Percentiles rank a stretch among this genome's conserved stretches.
Evolutionary conservation across 2,329 filamentous ascomycete genomes (phyloP).

Genomic region (Venturia aucupariae): DNA sequence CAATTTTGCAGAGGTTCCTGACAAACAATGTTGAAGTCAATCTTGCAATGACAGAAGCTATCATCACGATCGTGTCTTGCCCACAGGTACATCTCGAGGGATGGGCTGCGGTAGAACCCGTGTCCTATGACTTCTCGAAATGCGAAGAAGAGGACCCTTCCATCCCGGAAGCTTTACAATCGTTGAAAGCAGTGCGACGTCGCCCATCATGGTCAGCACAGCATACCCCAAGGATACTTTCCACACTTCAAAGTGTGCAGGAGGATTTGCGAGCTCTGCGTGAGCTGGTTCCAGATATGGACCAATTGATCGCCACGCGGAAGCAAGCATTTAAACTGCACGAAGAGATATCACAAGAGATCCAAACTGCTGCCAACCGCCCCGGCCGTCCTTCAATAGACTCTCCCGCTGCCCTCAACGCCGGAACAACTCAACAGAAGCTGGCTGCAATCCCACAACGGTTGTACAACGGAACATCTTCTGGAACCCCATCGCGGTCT

Average conservation of each 20-base stretch:
- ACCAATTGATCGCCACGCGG: conserved; percentile 38
- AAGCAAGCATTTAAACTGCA: conserved; percentile 41
- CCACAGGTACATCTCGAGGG: conserved; percentile 77
- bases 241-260: conserved; percentile 33
- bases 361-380: conserved; percentile 21
- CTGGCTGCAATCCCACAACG: conserved; percentile 6
- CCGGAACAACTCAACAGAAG: background rate
- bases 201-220: conserved; percentile 29
- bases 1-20: conserved; percentile 69
- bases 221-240: conserved; percentile 32
- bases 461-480: conserved; percentile 7
- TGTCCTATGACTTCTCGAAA: conserved; percentile 27
- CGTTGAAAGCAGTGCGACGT: conserved; percentile 28
- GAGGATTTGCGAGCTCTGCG: conserved; percentile 35
- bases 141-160: conserved; percentile 17
- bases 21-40: conserved; percentile 89
- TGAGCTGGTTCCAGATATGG: conserved; percentile 36
- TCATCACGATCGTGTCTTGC: conserved; percentile 76
- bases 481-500: conserved; percentile 25
- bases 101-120: conserved; percentile 74
- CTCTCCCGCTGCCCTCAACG: background rate
- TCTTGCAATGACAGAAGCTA: conserved; percentile 71
- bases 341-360: conserved; percentile 34
- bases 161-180: conserved; percentile 23
- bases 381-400: background rate